phyloP scores from a whole-genome alignment of 345 rosid species.

The Erysimum cheiranthoides region DNA sequence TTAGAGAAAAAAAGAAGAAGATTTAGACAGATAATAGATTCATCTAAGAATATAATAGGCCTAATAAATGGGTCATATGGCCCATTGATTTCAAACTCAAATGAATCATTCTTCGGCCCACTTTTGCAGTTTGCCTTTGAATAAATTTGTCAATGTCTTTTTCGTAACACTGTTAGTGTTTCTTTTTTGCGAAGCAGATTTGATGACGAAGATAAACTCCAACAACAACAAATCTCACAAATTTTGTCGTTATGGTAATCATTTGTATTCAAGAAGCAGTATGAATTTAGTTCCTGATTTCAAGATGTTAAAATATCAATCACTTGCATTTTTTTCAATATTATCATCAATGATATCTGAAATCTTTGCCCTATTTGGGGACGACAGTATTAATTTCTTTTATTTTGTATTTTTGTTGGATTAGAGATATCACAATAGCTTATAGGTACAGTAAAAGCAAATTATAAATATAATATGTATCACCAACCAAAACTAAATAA shows the following conservation, averaged over 20 bases:
- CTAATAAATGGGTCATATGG: not conserved
- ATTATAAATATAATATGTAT: not conserved
- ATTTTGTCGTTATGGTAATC: not conserved
- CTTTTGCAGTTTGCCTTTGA: not conserved
- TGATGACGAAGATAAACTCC: not conserved
- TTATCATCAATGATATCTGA: not conserved
- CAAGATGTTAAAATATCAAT: not conserved
- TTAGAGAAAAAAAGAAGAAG: no score
- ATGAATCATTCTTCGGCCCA: not conserved
- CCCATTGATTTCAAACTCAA: constrained; percentile 2
- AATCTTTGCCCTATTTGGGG: constrained; percentile 20
- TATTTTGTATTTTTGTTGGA: not conserved
- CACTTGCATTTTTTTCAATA: not conserved
- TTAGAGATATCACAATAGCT: not conserved
- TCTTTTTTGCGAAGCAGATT: not conserved
- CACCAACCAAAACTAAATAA: not conserved
- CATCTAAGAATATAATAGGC: constrained; percentile 2
- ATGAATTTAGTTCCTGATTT: constrained; percentile 6
- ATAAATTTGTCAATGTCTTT: not conserved
- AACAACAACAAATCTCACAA: not conserved
- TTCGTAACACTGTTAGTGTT: not conserved
- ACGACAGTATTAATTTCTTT: not conserved
- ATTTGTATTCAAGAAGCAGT: not conserved
- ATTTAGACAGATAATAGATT: no score
- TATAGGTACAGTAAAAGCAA: not conserved